These are phyloP conservation scores for Camelina laxa DNA, from an alignment of 345 rosid species.

Conservation along the genomic window DNA sequence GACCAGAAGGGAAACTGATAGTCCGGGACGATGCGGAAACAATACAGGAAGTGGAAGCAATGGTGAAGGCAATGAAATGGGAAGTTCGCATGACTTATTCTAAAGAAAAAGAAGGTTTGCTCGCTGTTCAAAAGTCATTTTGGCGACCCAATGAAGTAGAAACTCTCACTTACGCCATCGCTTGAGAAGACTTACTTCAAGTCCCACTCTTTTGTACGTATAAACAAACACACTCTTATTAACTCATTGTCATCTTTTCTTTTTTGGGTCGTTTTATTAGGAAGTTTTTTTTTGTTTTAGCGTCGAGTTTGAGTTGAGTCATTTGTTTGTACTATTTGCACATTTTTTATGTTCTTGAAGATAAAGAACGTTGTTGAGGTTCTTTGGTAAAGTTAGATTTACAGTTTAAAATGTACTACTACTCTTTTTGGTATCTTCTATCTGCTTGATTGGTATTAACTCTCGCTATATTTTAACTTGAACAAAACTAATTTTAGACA, in stretches of 20 bases:
- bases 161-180: constrained; percentile 64
- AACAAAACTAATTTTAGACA: neutral
- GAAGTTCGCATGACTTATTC: constrained; percentile 78
- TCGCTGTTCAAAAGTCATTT: constrained; percentile 73
- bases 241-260: constrained; percentile 9
- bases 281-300: constrained; percentile 18
- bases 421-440: neutral
- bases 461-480: neutral
- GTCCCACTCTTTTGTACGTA: constrained; percentile 37
- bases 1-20: constrained; percentile 89
- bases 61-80: constrained; percentile 77
- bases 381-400: constrained; percentile 18
- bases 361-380: constrained; percentile 25
- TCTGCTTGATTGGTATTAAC: neutral
- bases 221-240: constrained; percentile 26
- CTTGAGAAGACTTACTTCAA: constrained; percentile 39
- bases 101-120: constrained; percentile 82
- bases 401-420: neutral
- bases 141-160: constrained; percentile 84
- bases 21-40: constrained; percentile 74
- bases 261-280: constrained; percentile 20
- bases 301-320: constrained; percentile 32
- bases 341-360: constrained; percentile 12
- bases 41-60: constrained; percentile 60
- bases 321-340: constrained; percentile 35